Conservation (phyloP, 352 stramenopile genomes). For the Paralagenidium karlingii region DNA sequence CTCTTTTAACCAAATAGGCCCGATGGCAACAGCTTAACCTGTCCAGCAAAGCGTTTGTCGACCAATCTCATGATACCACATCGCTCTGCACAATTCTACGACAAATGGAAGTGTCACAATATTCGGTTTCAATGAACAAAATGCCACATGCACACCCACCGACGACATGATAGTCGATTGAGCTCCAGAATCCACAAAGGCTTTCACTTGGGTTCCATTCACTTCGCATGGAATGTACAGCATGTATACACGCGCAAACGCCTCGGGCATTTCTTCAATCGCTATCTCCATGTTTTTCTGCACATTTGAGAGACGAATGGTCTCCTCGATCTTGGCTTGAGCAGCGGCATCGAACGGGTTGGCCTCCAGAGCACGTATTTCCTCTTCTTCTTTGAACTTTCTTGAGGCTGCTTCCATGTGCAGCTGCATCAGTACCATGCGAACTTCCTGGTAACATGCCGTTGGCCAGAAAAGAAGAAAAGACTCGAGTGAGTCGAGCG, state of each 20-base stretch:
- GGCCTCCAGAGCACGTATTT: conserved; percentile 41
- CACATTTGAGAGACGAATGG: conserved; percentile 73
- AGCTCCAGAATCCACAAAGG: conserved; percentile 85
- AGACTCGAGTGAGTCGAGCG: background rate
- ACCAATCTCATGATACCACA: conserved; percentile 85
- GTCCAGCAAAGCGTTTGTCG: conserved; percentile 81
- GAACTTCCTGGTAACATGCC: conserved; percentile 36
- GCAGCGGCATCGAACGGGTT: conserved; percentile 70
- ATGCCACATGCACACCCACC: conserved; percentile 15
- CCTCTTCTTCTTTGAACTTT: conserved; percentile 70
- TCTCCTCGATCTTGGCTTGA: conserved; percentile 74
- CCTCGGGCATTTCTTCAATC: conserved; percentile 80
- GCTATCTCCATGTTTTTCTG: conserved; percentile 86
- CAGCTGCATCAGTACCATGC: conserved; percentile 74
- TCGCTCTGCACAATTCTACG: conserved; percentile 74
- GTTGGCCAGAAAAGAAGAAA: background rate
- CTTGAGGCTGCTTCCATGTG: conserved; percentile 71
- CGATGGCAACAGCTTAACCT: conserved; percentile 28
- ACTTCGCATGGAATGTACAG: conserved; percentile 82
- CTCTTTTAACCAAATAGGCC: conserved; percentile 33
- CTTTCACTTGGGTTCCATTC: conserved; percentile 72
- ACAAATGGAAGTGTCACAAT: conserved; percentile 1
- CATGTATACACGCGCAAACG: conserved; percentile 81
- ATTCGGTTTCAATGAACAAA: background rate
- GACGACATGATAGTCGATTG: conserved; percentile 90